These are phyloP conservation scores for Inonotus obliquus DNA, from an alignment of 1,284 basidiomycete species.

Conservation along the genomic window DNA sequence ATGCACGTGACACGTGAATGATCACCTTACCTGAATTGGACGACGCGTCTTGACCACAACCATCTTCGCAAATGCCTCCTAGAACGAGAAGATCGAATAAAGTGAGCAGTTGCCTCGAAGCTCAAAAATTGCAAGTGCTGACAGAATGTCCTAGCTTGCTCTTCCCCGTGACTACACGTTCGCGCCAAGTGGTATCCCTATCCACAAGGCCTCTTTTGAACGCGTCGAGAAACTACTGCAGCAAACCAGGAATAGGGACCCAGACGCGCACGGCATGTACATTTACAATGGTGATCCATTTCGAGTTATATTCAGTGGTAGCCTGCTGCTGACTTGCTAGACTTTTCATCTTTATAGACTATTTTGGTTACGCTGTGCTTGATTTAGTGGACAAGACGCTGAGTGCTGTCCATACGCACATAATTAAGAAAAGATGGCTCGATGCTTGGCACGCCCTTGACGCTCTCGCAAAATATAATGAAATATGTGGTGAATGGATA, in stretches of 20 bases:
- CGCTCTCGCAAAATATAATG: conserved; percentile 32
- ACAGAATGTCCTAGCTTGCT: neutral
- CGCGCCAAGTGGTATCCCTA: conserved; percentile 27
- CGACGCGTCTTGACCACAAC: neutral
- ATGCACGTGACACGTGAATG: no score
- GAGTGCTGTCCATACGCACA: conserved; percentile 29
- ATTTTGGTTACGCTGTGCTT: conserved; percentile 23
- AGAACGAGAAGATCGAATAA: neutral
- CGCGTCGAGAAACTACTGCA: conserved; percentile 28
- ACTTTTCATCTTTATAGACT: neutral
- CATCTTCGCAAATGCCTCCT: neutral
- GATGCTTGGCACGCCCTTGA: conserved; percentile 32
- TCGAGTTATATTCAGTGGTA: neutral
- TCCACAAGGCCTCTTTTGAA: conserved; percentile 30
- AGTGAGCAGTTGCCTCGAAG: neutral
- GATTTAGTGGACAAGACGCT: conserved; percentile 33
- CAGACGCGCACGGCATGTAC: conserved; percentile 36
- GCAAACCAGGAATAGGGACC: conserved; percentile 33
- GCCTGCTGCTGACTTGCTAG: neutral
- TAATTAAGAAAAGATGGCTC: conserved; percentile 33
- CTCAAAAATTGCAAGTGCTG: neutral
- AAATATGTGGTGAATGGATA: conserved; percentile 29
- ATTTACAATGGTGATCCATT: conserved; percentile 34
- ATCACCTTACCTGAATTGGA: no score
- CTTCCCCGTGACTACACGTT: conserved; percentile 28